A percentile compares a stretch with the other conserved stretches of the same genome.
Evolutionary conservation across 2,329 filamentous ascomycete species (phyloP).

Genomic region (Trichoderma sp.): DNA sequence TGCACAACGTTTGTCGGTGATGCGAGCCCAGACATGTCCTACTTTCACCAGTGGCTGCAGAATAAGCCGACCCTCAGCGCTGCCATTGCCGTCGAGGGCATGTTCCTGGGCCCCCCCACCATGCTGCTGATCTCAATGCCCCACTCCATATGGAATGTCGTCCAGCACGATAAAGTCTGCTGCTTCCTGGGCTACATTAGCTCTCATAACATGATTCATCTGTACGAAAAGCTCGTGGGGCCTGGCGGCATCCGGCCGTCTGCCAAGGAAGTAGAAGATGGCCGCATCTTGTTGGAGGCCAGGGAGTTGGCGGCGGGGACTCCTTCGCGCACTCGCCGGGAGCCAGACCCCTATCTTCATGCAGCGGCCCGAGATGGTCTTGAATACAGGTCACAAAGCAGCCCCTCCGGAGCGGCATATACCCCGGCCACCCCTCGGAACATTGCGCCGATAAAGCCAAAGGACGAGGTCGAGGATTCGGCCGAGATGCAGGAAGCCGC

Average conservation of each 20-base stretch:
- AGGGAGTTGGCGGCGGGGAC: conserved; percentile 48
- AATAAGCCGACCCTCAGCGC: conserved; percentile 57
- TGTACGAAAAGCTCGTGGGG: conserved; percentile 61
- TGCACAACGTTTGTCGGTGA: conserved; percentile 69
- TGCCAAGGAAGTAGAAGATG: conserved; percentile 58
- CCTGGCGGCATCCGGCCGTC: conserved; percentile 47
- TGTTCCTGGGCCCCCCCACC: conserved; percentile 67
- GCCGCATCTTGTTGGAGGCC: conserved; percentile 57
- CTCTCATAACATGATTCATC: conserved; percentile 66
- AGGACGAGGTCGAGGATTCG: conserved; percentile 56
- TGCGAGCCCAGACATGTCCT: conserved; percentile 65
- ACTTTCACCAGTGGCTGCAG: conserved; percentile 67
- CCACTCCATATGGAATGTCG: conserved; percentile 62
- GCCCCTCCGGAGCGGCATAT: conserved; percentile 32
- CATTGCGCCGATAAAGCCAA: conserved; percentile 34
- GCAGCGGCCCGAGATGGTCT: conserved; percentile 33
- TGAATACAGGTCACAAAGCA: conserved; percentile 34
- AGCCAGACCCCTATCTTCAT: conserved; percentile 33
- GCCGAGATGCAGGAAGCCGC: conserved; percentile 70
- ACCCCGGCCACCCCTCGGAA: conserved; percentile 28
- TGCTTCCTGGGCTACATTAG: conserved; percentile 66
- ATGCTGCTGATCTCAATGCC: conserved; percentile 69
- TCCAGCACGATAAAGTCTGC: conserved; percentile 67
- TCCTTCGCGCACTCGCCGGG: conserved; percentile 34
- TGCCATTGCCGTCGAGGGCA: conserved; percentile 65